Evolutionary conservation across 805 yeast species (phyloP).

Genomic region (Kluyveromyces nonfermentans): DNA sequence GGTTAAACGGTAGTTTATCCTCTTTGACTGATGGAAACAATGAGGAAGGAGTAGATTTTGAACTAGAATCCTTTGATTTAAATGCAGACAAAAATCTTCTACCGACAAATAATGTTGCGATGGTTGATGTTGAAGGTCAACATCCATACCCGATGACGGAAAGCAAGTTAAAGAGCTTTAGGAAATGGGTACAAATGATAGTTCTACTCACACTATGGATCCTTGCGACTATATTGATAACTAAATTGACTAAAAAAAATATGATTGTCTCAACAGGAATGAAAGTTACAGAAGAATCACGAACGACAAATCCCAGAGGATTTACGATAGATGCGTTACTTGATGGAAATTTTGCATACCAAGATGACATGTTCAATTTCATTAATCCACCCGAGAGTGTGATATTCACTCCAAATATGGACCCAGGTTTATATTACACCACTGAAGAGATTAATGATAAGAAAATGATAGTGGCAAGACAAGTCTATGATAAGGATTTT

Average conservation of each 20-base stretch:
- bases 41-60: slow-evolving; percentile 4
- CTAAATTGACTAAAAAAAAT: neutral
- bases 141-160: neutral
- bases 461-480: slow-evolving; percentile 21
- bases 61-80: slow-evolving; percentile 5
- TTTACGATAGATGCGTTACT: slow-evolving; percentile 18
- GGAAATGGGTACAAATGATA: neutral
- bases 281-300: neutral
- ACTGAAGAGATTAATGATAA: slow-evolving; percentile 9
- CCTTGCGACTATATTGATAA: neutral
- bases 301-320: neutral
- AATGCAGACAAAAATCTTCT: neutral
- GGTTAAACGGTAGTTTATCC: slow-evolving; percentile 19
- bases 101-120: neutral
- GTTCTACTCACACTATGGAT: neutral
- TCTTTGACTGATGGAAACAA: slow-evolving; percentile 8
- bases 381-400: slow-evolving; percentile 12
- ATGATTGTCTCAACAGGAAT: too few species aligned
- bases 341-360: slow-evolving; percentile 19
- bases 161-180: neutral
- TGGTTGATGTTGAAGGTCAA: slow-evolving; percentile 1
- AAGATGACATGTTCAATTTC: slow-evolving; percentile 18
- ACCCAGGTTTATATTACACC: slow-evolving; percentile 37
- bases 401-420: slow-evolving; percentile 21
- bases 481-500: slow-evolving; percentile 22